phyloP scores from a whole-genome alignment of 441 rosid species.

The Biscutella laevigata region DNA sequence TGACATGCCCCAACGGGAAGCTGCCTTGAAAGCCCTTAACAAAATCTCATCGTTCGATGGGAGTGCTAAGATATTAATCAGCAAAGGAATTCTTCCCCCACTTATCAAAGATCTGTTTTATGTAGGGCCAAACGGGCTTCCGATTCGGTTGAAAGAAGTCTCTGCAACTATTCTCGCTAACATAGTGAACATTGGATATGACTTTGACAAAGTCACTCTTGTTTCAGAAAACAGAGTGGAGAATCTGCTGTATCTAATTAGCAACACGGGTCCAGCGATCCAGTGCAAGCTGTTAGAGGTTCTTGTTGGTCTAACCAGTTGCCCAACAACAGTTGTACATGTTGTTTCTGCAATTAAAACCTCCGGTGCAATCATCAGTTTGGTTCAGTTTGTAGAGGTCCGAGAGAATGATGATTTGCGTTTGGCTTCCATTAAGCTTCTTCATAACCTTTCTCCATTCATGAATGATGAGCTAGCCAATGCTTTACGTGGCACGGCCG shows the following conservation, averaged over 20 bases:
- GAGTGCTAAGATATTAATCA: constrained; percentile 73
- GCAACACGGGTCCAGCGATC: constrained; percentile 93
- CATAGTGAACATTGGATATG: constrained; percentile 68
- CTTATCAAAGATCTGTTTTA: constrained; percentile 75
- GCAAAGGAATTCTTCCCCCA: constrained; percentile 79
- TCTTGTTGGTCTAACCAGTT: constrained; percentile 79
- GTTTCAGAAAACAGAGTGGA: constrained; percentile 79
- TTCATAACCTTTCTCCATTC: constrained; percentile 70
- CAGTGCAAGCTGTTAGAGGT: constrained; percentile 95
- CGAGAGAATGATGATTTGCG: constrained; percentile 56
- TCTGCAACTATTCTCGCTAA: constrained; percentile 91
- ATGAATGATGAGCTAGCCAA: constrained; percentile 82
- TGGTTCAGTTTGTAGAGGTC: constrained; percentile 95
- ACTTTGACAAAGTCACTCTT: constrained; percentile 61
- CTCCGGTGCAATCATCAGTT: constrained; percentile 81
- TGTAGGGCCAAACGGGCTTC: constrained; percentile 60
- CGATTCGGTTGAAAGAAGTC: constrained; percentile 82
- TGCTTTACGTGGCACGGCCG: constrained; percentile 66
- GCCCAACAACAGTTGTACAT: constrained; percentile 48
- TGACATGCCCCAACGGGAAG: constrained; percentile 62
- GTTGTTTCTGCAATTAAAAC: constrained; percentile 80
- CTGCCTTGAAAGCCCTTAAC: constrained; percentile 78
- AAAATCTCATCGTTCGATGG: constrained; percentile 72
- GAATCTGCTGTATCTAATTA: constrained; percentile 71
- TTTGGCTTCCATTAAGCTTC: constrained; percentile 74